phyloP scores from a whole-genome alignment of 345 rosid genomes.

The Citrus australasica region DNA sequence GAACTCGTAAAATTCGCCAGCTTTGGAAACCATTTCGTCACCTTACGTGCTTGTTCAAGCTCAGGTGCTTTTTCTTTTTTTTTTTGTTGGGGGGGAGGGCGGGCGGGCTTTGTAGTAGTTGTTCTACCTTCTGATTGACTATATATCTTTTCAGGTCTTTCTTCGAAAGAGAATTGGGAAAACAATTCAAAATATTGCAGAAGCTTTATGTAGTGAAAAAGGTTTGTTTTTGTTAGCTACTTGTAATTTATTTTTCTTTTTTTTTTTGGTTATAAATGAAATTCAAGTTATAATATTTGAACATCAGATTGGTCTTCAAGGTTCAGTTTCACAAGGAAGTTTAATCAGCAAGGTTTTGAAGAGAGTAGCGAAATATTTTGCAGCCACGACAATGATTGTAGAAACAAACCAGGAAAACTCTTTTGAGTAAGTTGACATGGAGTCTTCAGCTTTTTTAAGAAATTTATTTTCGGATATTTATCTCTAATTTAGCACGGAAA shows the following conservation, averaged over 20 bases:
- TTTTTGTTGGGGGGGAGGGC: no score
- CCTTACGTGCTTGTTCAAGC: slow-evolving; percentile 3
- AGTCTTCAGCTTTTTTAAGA: no score
- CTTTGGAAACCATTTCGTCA: neutral
- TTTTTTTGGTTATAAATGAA: neutral
- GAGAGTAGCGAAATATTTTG: slow-evolving; percentile 11
- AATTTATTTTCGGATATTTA: no score
- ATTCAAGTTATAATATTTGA: neutral
- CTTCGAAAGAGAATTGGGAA: neutral
- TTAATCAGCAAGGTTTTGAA: slow-evolving; percentile 16
- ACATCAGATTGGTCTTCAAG: slow-evolving; percentile 5
- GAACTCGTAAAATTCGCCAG: neutral
- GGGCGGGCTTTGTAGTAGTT: neutral
- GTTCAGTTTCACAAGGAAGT: neutral
- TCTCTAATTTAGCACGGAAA: neutral
- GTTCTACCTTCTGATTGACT: neutral
- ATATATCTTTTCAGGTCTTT: neutral
- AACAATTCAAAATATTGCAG: slow-evolving; percentile 1
- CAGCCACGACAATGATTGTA: slow-evolving; percentile 7
- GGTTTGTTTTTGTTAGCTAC: slow-evolving; percentile 10
- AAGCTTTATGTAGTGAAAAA: slow-evolving; percentile 1
- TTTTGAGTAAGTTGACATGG: slow-evolving; percentile 21
- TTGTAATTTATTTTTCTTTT: neutral
- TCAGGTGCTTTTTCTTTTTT: slow-evolving; percentile 8
- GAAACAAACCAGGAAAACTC: slow-evolving; percentile 14